phyloP scores from a whole-genome alignment of 306 rosid species.

The Vigna nakashimae region DNA sequence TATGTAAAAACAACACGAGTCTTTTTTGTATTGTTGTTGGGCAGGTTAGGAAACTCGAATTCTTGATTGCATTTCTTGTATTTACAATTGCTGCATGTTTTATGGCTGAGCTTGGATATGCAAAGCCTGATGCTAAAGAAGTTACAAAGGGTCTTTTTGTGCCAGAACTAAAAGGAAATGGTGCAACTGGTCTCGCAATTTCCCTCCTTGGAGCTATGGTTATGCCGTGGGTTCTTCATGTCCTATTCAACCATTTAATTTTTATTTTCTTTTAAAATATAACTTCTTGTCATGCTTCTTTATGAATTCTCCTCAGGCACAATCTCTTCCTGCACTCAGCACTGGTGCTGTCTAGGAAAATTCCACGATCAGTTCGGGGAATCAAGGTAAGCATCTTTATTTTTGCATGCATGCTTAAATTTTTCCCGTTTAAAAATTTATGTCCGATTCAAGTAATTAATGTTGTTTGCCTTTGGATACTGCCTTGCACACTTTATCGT shows the following conservation, averaged over 20 bases:
- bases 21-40: conserved; percentile 25
- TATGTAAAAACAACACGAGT: conserved; percentile 13
- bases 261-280: background rate
- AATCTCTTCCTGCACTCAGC: conserved; percentile 99
- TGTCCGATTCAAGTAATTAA: background rate
- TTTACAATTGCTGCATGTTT: conserved; percentile 92
- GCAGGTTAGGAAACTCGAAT: conserved; percentile 97
- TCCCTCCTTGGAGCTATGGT: conserved; percentile 99
- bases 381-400: conserved; percentile 62
- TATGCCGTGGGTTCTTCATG: conserved; percentile 85
- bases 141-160: conserved; percentile 80
- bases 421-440: conserved; percentile 3
- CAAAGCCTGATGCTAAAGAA: conserved; percentile 77
- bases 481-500: background rate
- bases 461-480: background rate
- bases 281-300: conserved; percentile 29
- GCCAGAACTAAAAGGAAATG: conserved; percentile 88
- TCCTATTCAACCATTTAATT: conserved; percentile 21
- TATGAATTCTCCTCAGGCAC: conserved; percentile 68
- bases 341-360: conserved; percentile 91
- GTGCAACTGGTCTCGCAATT: conserved; percentile 97
- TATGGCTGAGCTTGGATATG: conserved; percentile 88
- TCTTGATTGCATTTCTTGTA: conserved; percentile 88
- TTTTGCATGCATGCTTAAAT: conserved; percentile 5
- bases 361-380: conserved; percentile 86